Evolutionary conservation across 202 grass and related monocot genomes (phyloP).

Genomic region (Thinopyrum obtusiflorum): DNA sequence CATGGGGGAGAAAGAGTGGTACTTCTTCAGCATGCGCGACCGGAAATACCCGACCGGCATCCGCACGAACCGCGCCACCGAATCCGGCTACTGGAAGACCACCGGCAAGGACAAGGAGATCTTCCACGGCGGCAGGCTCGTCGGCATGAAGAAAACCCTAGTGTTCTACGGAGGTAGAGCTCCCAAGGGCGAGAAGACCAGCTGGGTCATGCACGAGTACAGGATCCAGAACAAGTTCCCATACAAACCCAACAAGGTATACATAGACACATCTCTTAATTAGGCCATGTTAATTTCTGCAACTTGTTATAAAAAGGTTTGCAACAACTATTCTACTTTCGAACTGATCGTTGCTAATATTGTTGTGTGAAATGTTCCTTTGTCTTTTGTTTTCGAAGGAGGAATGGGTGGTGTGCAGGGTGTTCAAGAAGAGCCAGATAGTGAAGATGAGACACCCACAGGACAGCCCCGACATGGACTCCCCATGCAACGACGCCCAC

Average conservation of each 20-base stretch:
- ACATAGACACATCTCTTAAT: background rate
- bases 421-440: conserved; percentile 53
- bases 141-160: conserved; percentile 60
- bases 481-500: conserved; percentile 31
- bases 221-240: conserved; percentile 56
- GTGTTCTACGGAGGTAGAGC: conserved; percentile 55
- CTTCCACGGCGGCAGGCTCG: conserved; percentile 40
- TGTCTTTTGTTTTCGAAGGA: conserved; percentile 11
- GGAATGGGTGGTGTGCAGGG: conserved; percentile 64
- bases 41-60: conserved; percentile 56
- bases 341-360: background rate
- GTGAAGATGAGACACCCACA: conserved; percentile 26
- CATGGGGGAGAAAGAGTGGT: conserved; percentile 67
- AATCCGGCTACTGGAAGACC: conserved; percentile 64
- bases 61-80: conserved; percentile 56
- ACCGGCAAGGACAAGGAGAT: conserved; percentile 65
- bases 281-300: background rate
- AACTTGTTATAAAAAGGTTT: background rate
- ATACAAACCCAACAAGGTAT: conserved; percentile 56
- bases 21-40: conserved; percentile 65
- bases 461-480: conserved; percentile 31
- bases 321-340: too few species aligned
- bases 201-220: conserved; percentile 71
- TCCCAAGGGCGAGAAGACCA: conserved; percentile 59
- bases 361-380: background rate